Evolutionary conservation across 805 yeast species (phyloP), one percentile per base, ranked within the genome.

Genomic region (Candida glaebosa): DNA sequence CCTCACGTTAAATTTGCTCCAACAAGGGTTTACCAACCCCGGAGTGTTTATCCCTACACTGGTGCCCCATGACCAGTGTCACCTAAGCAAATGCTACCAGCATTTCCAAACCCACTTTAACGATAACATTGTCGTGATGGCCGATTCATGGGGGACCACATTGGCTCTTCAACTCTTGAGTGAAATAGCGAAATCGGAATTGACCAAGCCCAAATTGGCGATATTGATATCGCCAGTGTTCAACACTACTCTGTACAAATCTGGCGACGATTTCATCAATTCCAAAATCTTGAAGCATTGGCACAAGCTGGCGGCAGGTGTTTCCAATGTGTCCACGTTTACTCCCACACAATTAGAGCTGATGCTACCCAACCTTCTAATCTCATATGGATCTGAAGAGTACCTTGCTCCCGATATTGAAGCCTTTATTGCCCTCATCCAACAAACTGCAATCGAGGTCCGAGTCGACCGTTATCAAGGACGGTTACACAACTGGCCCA

Each of bases 121-220:
- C 10, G 37, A 25, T 1, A 58, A 58, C 18, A 35, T 58, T 2
- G 54, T 71, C 3, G 34, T 72, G 3, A 50, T 61, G 37, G 81
- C 81, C 0, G 79, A 76, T 39, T 73, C 79, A 0, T 53, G 65
- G 3, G 81, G 82, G 1, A 79, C 74, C 0, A 70, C 68, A n/a
- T 45, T 72, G 30, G 57, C 60, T 3, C 45, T 73, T 36, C 50
- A 69, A 9, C 49, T 69, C 39, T 40, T 73, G 28, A 24, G 19
- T 18, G 9, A 24, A 24, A 8, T 37, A 10, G 16, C 20, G 7
- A 31, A 25, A 19, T 9, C 31, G 5, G 14, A 10, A 4, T 19
- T 40, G 10, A 43, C n/a, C 18, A 49, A 48, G 16, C 73, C 73
- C 3, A 51, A 48, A 9, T 63, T 64, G 1, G 53, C 57, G 2